phyloP scores from a whole-genome alignment of 1,139 yeast genomes.

The Kluyveromyces sp. region DNA sequence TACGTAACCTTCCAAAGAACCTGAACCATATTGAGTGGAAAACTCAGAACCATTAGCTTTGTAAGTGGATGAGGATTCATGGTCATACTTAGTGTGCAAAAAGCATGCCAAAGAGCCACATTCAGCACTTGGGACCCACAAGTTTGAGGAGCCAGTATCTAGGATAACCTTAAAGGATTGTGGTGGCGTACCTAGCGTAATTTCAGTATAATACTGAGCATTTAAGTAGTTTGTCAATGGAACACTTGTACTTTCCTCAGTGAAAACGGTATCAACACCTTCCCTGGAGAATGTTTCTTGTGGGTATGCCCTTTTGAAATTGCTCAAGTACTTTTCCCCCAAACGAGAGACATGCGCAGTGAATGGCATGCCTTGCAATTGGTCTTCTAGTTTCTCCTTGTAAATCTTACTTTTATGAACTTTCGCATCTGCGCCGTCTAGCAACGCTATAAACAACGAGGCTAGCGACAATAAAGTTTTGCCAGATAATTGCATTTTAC shows the following conservation, averaged over 20 bases:
- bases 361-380: slow-evolving; percentile 52
- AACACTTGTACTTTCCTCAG: slow-evolving; percentile 46
- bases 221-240: slow-evolving; percentile 89
- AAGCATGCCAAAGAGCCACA: slow-evolving; percentile 93
- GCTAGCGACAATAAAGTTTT: slow-evolving; percentile 72
- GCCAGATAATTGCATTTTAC: slow-evolving; percentile 33
- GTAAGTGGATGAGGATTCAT: slow-evolving; percentile 68
- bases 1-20: slow-evolving; percentile 83
- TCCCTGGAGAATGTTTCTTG: slow-evolving; percentile 24
- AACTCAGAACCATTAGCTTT: slow-evolving; percentile 80
- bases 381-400: slow-evolving; percentile 56
- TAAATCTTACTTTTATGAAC: slow-evolving; percentile 55
- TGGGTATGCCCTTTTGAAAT: slow-evolving; percentile 40
- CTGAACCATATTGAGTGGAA: slow-evolving; percentile 84
- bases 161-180: slow-evolving; percentile 84
- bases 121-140: slow-evolving; percentile 90
- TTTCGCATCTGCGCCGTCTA: slow-evolving; percentile 46
- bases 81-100: slow-evolving; percentile 85
- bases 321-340: slow-evolving; percentile 60
- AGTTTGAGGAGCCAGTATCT: slow-evolving; percentile 93
- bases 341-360: slow-evolving; percentile 60
- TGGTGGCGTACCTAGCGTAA: slow-evolving; percentile 84
- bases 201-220: slow-evolving; percentile 91
- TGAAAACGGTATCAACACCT: slow-evolving; percentile 16
- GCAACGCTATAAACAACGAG: slow-evolving; percentile 39